Percentiles rank a stretch among this genome's conserved stretches.
These are phyloP conservation scores for Willaertia magna DNA, from an alignment of 208 protist genomes.

Conservation along the genomic window DNA sequence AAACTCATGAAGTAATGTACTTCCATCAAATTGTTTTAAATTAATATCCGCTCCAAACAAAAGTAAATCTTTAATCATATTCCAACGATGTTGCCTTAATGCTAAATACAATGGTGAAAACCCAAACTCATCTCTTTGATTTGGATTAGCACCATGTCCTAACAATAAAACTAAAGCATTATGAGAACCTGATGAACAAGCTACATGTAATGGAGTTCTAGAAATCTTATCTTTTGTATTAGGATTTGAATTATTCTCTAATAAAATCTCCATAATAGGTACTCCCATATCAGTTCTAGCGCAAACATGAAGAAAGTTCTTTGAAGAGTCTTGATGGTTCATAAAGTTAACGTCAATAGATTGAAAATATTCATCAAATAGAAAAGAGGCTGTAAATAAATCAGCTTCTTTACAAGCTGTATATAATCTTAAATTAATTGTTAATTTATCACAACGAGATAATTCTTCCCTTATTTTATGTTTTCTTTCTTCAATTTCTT, in stretches of 20 bases:
- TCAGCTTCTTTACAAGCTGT: not conserved
- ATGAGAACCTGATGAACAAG: not conserved
- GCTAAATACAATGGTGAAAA: not conserved
- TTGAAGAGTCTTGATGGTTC: not conserved
- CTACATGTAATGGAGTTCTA: not conserved
- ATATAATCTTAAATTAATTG: not conserved
- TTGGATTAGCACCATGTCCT: not conserved
- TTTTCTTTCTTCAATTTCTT: not conserved
- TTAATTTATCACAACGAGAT: not conserved
- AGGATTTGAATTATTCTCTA: not conserved
- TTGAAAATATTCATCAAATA: not conserved
- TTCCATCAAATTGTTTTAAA: not conserved
- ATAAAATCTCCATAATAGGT: not conserved
- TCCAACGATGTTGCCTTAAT: not conserved
- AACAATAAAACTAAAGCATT: not conserved
- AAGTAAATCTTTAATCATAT: not conserved
- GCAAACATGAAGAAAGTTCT: not conserved
- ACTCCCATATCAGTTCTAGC: not conserved
- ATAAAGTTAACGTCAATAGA: not conserved
- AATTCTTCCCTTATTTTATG: not conserved
- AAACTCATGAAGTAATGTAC: not conserved
- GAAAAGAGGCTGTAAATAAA: not conserved
- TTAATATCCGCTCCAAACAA: slow-evolving; percentile 1
- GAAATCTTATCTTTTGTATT: not conserved
- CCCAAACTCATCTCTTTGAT: slow-evolving; percentile 2